phyloP scores from a whole-genome alignment of 2,329 filamentous ascomycete genomes.

The Phaeosphaeriaceae sp. region DNA sequence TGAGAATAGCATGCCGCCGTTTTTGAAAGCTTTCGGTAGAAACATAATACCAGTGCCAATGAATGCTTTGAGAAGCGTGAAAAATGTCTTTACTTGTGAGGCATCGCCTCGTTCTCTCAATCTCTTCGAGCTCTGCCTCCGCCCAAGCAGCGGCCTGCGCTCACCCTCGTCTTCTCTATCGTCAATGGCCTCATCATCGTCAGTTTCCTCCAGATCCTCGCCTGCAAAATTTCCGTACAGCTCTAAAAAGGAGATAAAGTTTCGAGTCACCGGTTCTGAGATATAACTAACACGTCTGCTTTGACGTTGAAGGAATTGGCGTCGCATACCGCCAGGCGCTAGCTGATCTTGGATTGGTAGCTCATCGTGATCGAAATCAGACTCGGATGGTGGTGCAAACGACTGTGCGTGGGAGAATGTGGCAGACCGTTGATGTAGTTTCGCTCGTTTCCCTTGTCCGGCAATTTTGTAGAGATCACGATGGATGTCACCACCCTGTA shows the following conservation, averaged over 20 bases:
- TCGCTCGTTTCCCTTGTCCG: slow-evolving; percentile 57
- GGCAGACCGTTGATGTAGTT: slow-evolving; percentile 62
- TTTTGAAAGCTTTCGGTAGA: slow-evolving; percentile 78
- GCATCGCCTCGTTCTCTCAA: slow-evolving; percentile 65
- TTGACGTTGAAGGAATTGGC: slow-evolving; percentile 57
- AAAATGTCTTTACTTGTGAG: slow-evolving; percentile 74
- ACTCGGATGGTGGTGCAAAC: slow-evolving; percentile 27
- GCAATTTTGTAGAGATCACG: slow-evolving; percentile 78
- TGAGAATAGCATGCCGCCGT: slow-evolving; percentile 78
- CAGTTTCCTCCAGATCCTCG: slow-evolving; percentile 67
- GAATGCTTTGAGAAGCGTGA: slow-evolving; percentile 79
- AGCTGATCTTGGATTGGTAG: slow-evolving; percentile 54
- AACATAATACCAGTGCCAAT: slow-evolving; percentile 85
- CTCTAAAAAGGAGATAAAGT: slow-evolving; percentile 77
- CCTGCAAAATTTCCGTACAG: slow-evolving; percentile 79
- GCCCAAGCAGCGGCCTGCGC: slow-evolving; percentile 65
- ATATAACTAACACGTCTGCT: slow-evolving; percentile 49
- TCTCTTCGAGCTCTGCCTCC: slow-evolving; percentile 59
- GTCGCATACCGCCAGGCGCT: slow-evolving; percentile 61
- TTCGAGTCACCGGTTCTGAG: slow-evolving; percentile 66
- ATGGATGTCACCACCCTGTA: slow-evolving; percentile 80
- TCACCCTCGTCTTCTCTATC: slow-evolving; percentile 62
- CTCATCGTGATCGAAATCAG: slow-evolving; percentile 44
- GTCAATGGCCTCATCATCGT: slow-evolving; percentile 63
- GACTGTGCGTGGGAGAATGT: slow-evolving; percentile 67